Percentiles rank a stretch among this genome's conserved stretches.
phyloP scores from a whole-genome alignment of 2,329 filamentous ascomycete species.

The Beauveria bassiana region DNA sequence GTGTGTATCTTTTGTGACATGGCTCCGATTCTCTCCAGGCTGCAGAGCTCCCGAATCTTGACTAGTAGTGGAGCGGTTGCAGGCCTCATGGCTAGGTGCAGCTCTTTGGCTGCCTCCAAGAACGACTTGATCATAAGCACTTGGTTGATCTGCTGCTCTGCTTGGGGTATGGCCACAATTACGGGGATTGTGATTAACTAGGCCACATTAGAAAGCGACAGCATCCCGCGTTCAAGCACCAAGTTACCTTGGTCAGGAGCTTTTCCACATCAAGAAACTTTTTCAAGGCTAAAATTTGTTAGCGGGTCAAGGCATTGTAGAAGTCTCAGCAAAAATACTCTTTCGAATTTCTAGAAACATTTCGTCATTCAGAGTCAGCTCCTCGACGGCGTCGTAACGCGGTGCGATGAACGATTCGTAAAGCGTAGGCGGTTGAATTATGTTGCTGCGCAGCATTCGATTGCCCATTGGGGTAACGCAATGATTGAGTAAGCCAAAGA shows the following conservation, averaged over 20 bases:
- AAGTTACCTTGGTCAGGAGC: conserved; percentile 60
- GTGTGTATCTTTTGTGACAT: conserved; percentile 58
- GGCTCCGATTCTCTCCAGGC: conserved; percentile 49
- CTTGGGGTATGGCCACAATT: conserved; percentile 56
- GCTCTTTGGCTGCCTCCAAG: conserved; percentile 55
- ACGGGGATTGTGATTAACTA: conserved; percentile 71
- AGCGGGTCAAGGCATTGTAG: conserved; percentile 7
- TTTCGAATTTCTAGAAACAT: conserved; percentile 73
- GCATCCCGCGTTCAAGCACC: neutral
- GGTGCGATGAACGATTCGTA: conserved; percentile 56
- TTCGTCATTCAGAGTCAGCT: conserved; percentile 73
- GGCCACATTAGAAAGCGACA: neutral
- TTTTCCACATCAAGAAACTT: conserved; percentile 71
- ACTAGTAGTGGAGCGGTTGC: conserved; percentile 57
- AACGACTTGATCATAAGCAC: conserved; percentile 83
- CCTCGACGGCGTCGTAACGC: conserved; percentile 76
- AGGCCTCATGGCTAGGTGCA: conserved; percentile 61
- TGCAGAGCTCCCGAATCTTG: conserved; percentile 63
- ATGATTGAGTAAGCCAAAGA: conserved; percentile 80
- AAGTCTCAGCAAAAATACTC: conserved; percentile 36
- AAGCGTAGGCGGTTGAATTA: conserved; percentile 79
- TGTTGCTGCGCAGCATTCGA: conserved; percentile 73
- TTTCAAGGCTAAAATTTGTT: conserved; percentile 53
- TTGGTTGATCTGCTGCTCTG: conserved; percentile 78
- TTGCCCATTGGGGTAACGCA: conserved; percentile 84